Evolutionary conservation across 129 eudicot genomes (phyloP).

Genomic region (Flaveria ramosissima): DNA sequence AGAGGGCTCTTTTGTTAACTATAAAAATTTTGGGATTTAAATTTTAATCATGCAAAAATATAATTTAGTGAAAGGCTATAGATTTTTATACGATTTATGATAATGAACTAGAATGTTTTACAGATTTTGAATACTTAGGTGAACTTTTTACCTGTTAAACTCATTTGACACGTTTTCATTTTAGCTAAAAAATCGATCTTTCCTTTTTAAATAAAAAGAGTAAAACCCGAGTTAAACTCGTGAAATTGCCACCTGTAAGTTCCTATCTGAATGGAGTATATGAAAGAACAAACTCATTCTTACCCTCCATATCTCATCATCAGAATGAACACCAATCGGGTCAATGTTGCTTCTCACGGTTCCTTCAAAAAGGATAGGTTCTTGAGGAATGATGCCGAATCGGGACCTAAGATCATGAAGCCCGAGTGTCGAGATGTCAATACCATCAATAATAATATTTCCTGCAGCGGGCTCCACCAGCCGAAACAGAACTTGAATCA

Average conservation of each 20-base stretch:
- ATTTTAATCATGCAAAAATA: too few relatives aligned
- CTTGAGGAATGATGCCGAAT: slow-evolving; percentile 97
- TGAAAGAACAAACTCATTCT: slow-evolving; percentile 8
- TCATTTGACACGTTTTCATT: too few relatives aligned
- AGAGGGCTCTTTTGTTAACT: too few relatives aligned
- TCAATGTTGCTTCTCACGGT: slow-evolving; percentile 97
- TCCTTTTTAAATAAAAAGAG: neutral
- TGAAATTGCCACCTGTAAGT: neutral
- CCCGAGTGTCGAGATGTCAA: slow-evolving; percentile 70
- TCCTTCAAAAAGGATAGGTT: slow-evolving; percentile 94
- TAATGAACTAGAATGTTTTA: too few relatives aligned
- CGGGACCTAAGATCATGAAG: slow-evolving; percentile 97
- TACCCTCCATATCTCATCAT: slow-evolving; percentile 88
- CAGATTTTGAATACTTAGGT: too few relatives aligned
- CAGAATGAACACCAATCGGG: slow-evolving; percentile 75
- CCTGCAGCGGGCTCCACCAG: slow-evolving; percentile 88
- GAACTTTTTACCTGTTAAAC: too few relatives aligned
- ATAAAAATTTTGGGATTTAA: too few relatives aligned
- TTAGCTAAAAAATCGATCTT: too few relatives aligned
- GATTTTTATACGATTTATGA: too few relatives aligned
- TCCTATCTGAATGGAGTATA: neutral
- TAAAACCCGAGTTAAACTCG: neutral
- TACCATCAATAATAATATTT: slow-evolving; percentile 64
- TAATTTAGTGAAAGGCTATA: too few relatives aligned
- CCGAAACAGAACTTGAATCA: slow-evolving; percentile 85